Percentiles rank a stretch among this genome's conserved stretches.
Conservation (phyloP, 331 rosid genomes). For the Arachis monticola region DNA sequence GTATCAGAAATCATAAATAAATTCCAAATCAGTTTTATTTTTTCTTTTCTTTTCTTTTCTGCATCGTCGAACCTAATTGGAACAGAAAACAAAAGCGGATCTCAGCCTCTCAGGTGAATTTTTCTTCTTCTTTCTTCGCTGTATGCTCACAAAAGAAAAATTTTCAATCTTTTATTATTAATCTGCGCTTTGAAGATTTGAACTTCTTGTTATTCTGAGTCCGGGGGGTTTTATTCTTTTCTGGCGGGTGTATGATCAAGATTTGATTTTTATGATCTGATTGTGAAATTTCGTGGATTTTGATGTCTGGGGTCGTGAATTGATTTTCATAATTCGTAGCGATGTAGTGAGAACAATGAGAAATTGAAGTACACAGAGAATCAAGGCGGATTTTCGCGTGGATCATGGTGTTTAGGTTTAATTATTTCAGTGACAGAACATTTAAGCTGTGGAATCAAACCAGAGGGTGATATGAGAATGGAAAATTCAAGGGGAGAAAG, state of each 20-base stretch:
- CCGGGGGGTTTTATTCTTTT: background rate
- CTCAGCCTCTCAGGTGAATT: conserved; percentile 57
- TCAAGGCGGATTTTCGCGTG: conserved; percentile 26
- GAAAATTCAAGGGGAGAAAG: conserved; percentile 13
- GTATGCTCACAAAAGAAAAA: background rate
- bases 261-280: conserved; percentile 23
- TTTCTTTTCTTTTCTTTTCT: background rate
- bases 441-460: conserved; percentile 11
- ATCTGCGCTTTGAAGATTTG: background rate
- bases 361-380: background rate
- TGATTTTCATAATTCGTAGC: background rate
- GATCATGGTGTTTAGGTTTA: conserved; percentile 37
- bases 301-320: background rate
- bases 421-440: conserved; percentile 30
- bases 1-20: background rate
- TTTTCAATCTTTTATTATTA: background rate
- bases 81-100: conserved; percentile 25
- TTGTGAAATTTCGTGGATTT: background rate
- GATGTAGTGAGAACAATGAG: conserved; percentile 24
- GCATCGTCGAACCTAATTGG: conserved; percentile 20
- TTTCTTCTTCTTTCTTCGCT: background rate
- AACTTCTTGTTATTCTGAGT: background rate
- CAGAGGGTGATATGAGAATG: conserved; percentile 9
- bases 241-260: conserved; percentile 31
- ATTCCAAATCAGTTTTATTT: conserved; percentile 12